Percentiles rank a stretch among this genome's conserved stretches.
Conservation (phyloP, 176 grass and related monocot genomes). For the Elymus sibiricus region DNA sequence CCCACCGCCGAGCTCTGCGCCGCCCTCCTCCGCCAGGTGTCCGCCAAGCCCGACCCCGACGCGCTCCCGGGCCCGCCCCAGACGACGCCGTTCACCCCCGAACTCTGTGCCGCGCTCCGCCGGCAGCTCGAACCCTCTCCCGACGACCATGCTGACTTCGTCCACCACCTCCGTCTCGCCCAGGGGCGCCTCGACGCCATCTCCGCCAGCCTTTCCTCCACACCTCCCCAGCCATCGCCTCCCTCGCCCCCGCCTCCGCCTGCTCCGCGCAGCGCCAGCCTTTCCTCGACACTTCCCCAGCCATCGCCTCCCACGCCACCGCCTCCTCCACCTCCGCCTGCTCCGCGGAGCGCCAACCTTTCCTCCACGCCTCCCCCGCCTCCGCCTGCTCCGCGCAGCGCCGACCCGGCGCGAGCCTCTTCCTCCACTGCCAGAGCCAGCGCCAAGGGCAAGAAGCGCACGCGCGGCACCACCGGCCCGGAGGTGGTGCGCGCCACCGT, state of each 20-base stretch:
- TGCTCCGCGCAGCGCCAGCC: too few species aligned
- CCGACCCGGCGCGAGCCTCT: background rate
- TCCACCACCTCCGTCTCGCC: slow-evolving; percentile 18
- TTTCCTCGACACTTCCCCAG: too few species aligned
- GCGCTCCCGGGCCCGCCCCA: background rate
- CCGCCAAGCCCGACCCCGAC: background rate
- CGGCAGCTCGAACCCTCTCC: slow-evolving; percentile 23
- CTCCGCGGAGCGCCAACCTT: background rate
- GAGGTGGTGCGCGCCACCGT: slow-evolving; percentile 68
- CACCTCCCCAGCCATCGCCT: background rate
- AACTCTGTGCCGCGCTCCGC: background rate
- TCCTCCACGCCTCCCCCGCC: background rate
- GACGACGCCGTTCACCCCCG: background rate
- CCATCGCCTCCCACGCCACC: background rate
- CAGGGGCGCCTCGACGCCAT: slow-evolving; percentile 15
- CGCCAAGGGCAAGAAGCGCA: slow-evolving; percentile 40
- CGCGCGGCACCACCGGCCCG: background rate
- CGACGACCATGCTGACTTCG: slow-evolving; percentile 19
- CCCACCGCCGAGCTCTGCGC: background rate
- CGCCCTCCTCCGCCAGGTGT: background rate
- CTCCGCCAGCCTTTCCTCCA: background rate
- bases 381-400: background rate
- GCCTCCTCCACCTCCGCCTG: background rate
- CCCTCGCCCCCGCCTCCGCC: background rate
- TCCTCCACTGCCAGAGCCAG: background rate